Conservation (phyloP, 805 yeast species). For the Pichia membranifaciens region DNA sequence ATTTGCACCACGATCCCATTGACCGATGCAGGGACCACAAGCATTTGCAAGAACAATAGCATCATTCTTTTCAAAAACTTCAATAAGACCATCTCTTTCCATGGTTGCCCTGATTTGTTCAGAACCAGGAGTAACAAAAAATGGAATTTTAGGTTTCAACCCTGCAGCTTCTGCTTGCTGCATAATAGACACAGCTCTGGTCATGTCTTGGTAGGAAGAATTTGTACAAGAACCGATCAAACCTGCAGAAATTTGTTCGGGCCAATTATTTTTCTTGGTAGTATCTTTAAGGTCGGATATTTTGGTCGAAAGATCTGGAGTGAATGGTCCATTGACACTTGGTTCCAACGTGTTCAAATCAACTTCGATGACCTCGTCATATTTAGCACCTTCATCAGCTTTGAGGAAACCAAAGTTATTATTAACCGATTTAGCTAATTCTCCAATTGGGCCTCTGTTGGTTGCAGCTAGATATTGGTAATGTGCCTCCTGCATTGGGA, state of each 20-base stretch:
- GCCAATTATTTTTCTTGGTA: constrained; percentile 87
- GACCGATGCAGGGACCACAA: constrained; percentile 99
- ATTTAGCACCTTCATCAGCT: constrained; percentile 91
- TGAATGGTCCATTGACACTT: constrained; percentile 95
- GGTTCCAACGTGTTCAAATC: constrained; percentile 89
- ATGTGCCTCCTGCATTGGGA: constrained; percentile 94
- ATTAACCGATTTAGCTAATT: constrained; percentile 66
- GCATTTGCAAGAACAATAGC: constrained; percentile 96
- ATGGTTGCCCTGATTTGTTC: constrained; percentile 98
- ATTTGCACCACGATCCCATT: constrained; percentile 91
- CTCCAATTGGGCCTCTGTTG: constrained; percentile 77
- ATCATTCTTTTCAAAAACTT: constrained; percentile 85
- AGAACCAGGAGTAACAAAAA: constrained; percentile 95
- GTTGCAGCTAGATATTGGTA: constrained; percentile 82
- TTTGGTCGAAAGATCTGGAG: constrained; percentile 97
- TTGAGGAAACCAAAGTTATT: constrained; percentile 56
- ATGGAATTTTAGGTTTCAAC: constrained; percentile 83
- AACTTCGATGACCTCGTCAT: constrained; percentile 88
- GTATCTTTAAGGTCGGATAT: constrained; percentile 80
- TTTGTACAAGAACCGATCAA: constrained; percentile 98
- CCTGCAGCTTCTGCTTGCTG: constrained; percentile 89
- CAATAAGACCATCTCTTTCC: constrained; percentile 90
- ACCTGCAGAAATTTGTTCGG: constrained; percentile 86
- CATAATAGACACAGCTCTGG: constrained; percentile 90
- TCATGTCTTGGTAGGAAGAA: constrained; percentile 97